Percentiles rank a stretch among this genome's conserved stretches.
phyloP scores from a whole-genome alignment of 225 moss, liverwort and hornwort genomes.

The Pseudoscleropodium purum region DNA sequence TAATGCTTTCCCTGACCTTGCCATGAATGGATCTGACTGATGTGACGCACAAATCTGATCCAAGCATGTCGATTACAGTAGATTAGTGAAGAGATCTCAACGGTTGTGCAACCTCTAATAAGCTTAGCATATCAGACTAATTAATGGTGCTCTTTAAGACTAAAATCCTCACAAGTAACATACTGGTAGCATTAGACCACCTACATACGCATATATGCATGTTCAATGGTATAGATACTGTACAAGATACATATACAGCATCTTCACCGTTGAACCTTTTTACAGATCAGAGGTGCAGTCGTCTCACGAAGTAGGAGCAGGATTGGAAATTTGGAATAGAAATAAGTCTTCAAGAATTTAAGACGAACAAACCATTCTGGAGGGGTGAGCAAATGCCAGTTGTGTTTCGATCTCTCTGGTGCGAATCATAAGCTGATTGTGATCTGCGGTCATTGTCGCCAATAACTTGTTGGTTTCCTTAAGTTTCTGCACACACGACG shows the following conservation, averaged over 20 bases:
- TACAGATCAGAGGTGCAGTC: neutral
- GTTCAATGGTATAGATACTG: neutral
- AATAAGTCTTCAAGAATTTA: neutral
- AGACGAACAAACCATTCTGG: slow-evolving; percentile 29
- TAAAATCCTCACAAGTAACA: neutral
- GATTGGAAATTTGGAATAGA: neutral
- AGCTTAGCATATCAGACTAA: neutral
- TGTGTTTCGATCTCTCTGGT: slow-evolving; percentile 76
- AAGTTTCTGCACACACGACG: slow-evolving; percentile 46
- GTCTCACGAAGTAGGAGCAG: neutral
- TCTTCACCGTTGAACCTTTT: neutral
- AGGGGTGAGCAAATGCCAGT: slow-evolving; percentile 49
- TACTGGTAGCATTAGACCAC: neutral
- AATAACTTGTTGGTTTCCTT: slow-evolving; percentile 57
- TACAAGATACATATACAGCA: neutral
- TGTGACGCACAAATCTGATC: slow-evolving; percentile 28
- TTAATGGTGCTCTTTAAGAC: neutral
- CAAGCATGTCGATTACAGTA: neutral
- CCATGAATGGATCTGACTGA: slow-evolving; percentile 1
- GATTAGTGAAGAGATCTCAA: neutral
- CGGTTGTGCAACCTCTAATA: neutral
- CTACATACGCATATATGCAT: neutral
- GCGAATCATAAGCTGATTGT: slow-evolving; percentile 59
- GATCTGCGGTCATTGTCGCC: slow-evolving; percentile 48
- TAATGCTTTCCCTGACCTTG: slow-evolving; percentile 22